phyloP scores from a whole-genome alignment of 306 rosid genomes.

The Begonia masoniana region DNA sequence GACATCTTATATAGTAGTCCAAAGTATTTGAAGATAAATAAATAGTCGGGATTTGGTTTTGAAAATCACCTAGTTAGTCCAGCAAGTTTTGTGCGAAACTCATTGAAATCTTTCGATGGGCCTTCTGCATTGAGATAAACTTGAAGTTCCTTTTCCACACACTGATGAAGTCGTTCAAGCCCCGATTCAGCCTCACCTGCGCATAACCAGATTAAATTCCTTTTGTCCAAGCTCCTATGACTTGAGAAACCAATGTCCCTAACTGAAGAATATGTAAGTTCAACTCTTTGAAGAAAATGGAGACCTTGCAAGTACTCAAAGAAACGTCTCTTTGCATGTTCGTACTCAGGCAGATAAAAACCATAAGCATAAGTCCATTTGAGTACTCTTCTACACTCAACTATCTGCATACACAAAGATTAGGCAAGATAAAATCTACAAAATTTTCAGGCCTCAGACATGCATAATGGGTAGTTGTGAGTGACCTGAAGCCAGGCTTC shows the following conservation, averaged over 20 bases:
- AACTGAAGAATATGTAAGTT: neutral
- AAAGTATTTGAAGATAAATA: no score
- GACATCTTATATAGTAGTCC: no score
- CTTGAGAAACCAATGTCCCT: no score
- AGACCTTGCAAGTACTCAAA: conserved; percentile 43
- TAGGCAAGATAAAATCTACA: conserved; percentile 3
- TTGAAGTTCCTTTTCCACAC: conserved; percentile 69
- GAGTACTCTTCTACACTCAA: conserved; percentile 88
- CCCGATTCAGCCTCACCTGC: conserved; percentile 84
- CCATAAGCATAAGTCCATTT: conserved; percentile 98
- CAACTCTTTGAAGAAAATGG: conserved; percentile 4
- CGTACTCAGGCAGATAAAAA: conserved; percentile 65
- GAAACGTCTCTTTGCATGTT: conserved; percentile 41
- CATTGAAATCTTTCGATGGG: conserved; percentile 52
- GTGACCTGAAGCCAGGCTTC: conserved; percentile 96
- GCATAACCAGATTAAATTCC: neutral
- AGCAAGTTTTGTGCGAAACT: conserved; percentile 75
- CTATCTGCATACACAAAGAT: conserved; percentile 47
- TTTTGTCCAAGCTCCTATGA: no score
- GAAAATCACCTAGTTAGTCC: conserved; percentile 46
- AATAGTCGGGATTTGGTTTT: no score
- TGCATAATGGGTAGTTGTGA: neutral
- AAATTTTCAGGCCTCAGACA: no score
- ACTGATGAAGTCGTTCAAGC: conserved; percentile 68
- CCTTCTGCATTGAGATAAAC: conserved; percentile 40